phyloP scores from a whole-genome alignment of 1,139 yeast genomes.

The Suzukiozyma palmioleophila region DNA sequence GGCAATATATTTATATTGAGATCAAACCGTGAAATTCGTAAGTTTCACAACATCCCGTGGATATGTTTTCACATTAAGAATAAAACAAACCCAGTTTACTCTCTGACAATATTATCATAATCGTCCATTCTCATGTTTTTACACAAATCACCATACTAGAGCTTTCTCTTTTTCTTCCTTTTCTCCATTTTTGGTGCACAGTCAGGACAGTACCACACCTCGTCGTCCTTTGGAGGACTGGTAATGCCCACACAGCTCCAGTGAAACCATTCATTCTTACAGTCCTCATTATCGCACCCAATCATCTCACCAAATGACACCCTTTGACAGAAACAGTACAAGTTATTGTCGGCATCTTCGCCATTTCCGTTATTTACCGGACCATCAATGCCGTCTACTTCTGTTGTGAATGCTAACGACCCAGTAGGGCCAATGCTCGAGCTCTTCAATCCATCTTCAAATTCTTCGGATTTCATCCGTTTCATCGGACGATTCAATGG shows the following conservation, averaged over 20 bases:
- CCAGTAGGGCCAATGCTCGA: slow-evolving; percentile 9
- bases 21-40: too few relatives aligned
- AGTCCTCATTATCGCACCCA: slow-evolving; percentile 82
- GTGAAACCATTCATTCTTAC: slow-evolving; percentile 86
- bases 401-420: slow-evolving; percentile 11
- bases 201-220: slow-evolving; percentile 69
- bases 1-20: too few relatives aligned
- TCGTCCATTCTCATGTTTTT: background rate
- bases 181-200: slow-evolving; percentile 52
- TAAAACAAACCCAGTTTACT: too few relatives aligned
- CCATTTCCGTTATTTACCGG: slow-evolving; percentile 19
- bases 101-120: too few relatives aligned
- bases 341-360: slow-evolving; percentile 61
- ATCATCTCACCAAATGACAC: slow-evolving; percentile 90
- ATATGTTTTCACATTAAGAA: too few relatives aligned
- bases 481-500: slow-evolving; percentile 20
- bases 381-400: slow-evolving; percentile 12
- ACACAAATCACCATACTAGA: background rate
- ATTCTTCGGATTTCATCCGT: slow-evolving; percentile 22
- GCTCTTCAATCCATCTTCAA: slow-evolving; percentile 11
- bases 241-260: slow-evolving; percentile 79
- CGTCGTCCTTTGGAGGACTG: slow-evolving; percentile 62
- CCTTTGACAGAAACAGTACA: slow-evolving; percentile 80
- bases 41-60: too few relatives aligned
- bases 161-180: slow-evolving; percentile 41